A percentile compares a stretch with the other conserved stretches of the same genome.
phyloP scores from a whole-genome alignment of 23 red algal species.

The Gracilaria caudata region DNA sequence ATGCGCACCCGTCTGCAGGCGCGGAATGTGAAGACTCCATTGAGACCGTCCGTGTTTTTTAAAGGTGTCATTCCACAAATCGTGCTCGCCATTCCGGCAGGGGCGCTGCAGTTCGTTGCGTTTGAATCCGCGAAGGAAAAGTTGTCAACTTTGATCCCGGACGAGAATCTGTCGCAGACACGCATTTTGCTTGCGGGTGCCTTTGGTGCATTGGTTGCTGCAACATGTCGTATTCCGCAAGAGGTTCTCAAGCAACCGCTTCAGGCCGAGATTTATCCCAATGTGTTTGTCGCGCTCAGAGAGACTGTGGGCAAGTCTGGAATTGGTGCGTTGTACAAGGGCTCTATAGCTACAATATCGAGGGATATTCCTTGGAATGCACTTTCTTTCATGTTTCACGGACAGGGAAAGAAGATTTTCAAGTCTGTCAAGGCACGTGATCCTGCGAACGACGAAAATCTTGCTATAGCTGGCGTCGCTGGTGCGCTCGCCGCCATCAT shows the following conservation, averaged over 20 bases:
- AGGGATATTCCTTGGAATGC: constrained; percentile 99
- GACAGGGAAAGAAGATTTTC: constrained; percentile 85
- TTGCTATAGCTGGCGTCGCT: constrained; percentile 79
- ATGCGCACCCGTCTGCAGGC: constrained; percentile 94
- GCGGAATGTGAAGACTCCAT: constrained; percentile 58
- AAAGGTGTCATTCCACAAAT: constrained; percentile 98
- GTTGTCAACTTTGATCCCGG: constrained; percentile 49
- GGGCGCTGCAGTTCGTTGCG: constrained; percentile 94
- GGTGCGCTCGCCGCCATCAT: constrained; percentile 92
- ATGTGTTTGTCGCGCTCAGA: constrained; percentile 82
- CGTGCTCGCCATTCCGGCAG: constrained; percentile 90
- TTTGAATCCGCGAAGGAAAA: constrained; percentile 90
- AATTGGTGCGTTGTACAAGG: constrained; percentile 81
- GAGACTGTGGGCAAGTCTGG: constrained; percentile 77
- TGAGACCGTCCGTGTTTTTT: constrained; percentile 76
- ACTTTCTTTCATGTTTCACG: constrained; percentile 96
- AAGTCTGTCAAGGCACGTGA: constrained; percentile 51
- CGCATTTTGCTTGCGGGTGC: constrained; percentile 89
- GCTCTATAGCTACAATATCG: constrained; percentile 90
- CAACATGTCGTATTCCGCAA: constrained; percentile 91
- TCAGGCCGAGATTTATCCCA: constrained; percentile 97
- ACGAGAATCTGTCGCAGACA: constrained; percentile 52
- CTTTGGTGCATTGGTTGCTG: constrained; percentile 82
- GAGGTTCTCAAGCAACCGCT: constrained; percentile 99
- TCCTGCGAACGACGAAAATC: constrained; percentile 87